These are phyloP conservation scores for Fimicolochytrium jonesii DNA, from an alignment of 192 early-diverging fungal genomes.

Conservation along the genomic window DNA sequence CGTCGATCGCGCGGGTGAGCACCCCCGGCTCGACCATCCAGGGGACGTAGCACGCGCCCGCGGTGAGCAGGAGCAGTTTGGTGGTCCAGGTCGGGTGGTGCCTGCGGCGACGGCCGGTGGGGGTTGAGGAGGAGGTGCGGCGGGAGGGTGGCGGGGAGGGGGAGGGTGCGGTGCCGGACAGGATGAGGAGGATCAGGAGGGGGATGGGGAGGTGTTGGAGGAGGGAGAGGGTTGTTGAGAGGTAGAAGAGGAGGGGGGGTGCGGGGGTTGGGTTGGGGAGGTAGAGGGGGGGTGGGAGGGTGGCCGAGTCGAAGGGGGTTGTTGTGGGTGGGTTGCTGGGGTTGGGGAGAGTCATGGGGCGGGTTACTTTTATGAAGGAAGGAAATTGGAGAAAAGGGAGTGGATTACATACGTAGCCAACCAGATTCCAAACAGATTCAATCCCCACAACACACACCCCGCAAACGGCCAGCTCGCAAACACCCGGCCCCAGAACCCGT, in stretches of 20 bases:
- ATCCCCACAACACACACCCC: slow-evolving; percentile 2
- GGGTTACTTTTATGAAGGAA: too few species aligned
- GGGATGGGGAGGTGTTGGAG: slow-evolving; percentile 20
- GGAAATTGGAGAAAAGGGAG: neutral
- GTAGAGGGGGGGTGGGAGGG: neutral
- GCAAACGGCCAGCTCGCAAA: slow-evolving; percentile 15
- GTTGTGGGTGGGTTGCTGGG: too few species aligned
- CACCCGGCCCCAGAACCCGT: too few species aligned
- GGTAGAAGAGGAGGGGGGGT: slow-evolving; percentile 3
- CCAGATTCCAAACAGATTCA: slow-evolving; percentile 6
- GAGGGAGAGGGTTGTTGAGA: neutral
- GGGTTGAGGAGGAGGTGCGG: neutral
- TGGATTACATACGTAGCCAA: slow-evolving; percentile 3
- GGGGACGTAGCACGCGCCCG: neutral
- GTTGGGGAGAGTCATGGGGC: too few species aligned
- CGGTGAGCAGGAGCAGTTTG: slow-evolving; percentile 16
- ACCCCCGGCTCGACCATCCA: slow-evolving; percentile 27
- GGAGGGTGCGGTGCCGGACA: neutral
- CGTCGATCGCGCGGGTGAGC: slow-evolving; percentile 13
- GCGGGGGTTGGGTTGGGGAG: neutral
- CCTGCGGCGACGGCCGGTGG: neutral
- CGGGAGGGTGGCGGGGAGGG: neutral
- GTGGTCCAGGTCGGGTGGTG: slow-evolving; percentile 2
- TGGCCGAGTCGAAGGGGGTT: neutral
- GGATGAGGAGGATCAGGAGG: slow-evolving; percentile 6